These are phyloP conservation scores for Lathyrus aphaca DNA, from an alignment of 306 rosid genomes.

Conservation along the genomic window DNA sequence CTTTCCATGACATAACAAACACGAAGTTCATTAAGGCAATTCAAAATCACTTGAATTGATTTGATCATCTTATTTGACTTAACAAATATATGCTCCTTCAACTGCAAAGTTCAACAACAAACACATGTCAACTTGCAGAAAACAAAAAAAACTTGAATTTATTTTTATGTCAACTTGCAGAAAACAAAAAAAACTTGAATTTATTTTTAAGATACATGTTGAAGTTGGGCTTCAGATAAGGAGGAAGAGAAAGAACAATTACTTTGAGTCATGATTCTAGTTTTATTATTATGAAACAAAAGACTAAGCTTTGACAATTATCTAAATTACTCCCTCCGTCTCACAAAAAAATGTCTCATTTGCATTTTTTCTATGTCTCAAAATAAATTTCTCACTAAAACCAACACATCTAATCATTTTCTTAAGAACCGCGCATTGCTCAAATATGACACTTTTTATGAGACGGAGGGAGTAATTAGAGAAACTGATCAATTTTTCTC, in stretches of 20 bases:
- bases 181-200: not conserved
- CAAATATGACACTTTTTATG: too few relatives aligned
- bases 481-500: not conserved
- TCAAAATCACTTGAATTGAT: constrained; percentile 84
- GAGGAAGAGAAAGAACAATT: not conserved
- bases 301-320: not conserved
- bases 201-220: constrained; percentile 10
- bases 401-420: too few relatives aligned
- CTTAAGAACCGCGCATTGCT: too few relatives aligned
- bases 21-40: constrained; percentile 88
- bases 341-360: too few relatives aligned
- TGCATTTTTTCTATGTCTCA: too few relatives aligned
- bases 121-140: constrained; percentile 9
- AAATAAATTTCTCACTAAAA: too few relatives aligned
- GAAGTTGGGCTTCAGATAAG: constrained; percentile 19
- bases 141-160: not conserved
- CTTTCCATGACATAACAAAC: constrained; percentile 65
- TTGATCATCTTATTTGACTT: constrained; percentile 75
- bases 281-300: not conserved
- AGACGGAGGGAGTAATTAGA: too few relatives aligned
- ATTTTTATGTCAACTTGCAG: constrained; percentile 7
- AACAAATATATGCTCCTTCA: constrained; percentile 73
- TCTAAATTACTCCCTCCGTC: too few relatives aligned
- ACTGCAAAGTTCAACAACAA: constrained; percentile 58
- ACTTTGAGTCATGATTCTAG: not conserved